Conservation (phyloP, 306 rosid species). For the Aeschynomene evenia region DNA sequence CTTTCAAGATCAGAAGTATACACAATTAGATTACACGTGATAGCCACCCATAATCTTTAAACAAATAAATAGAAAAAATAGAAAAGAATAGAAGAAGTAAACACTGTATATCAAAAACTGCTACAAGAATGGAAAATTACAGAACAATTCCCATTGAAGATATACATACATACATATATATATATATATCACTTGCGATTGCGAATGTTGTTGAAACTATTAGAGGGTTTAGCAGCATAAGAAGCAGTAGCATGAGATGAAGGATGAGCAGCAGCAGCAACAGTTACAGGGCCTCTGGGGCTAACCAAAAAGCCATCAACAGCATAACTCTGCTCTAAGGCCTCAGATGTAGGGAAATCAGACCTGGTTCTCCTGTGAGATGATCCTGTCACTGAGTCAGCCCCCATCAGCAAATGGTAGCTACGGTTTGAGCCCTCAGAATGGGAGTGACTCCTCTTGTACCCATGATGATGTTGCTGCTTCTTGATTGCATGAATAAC, state of each 20-base stretch:
- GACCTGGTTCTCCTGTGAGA: slow-evolving; percentile 73
- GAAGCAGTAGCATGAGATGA: slow-evolving; percentile 1
- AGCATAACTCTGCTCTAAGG: slow-evolving; percentile 36
- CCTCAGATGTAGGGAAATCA: slow-evolving; percentile 41
- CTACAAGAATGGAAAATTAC: background rate
- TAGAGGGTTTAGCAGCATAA: slow-evolving; percentile 19
- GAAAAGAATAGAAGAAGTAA: background rate
- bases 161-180: no score
- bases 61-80: slow-evolving; percentile 35
- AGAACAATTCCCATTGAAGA: background rate
- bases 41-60: slow-evolving; percentile 12
- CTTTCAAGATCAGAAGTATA: slow-evolving; percentile 24
- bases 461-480: slow-evolving; percentile 39
- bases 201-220: slow-evolving; percentile 22
- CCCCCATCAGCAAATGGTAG: slow-evolving; percentile 58
- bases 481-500: slow-evolving; percentile 67
- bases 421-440: slow-evolving; percentile 56
- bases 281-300: slow-evolving; percentile 20
- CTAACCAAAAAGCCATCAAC: slow-evolving; percentile 24
- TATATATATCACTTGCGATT: slow-evolving; percentile 31
- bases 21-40: slow-evolving; percentile 31
- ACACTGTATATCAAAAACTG: slow-evolving; percentile 10
- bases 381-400: slow-evolving; percentile 50
- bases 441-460: slow-evolving; percentile 49
- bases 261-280: background rate